Evolutionary conservation across 139 green algal genomes (phyloP).

Genomic region (Chlamydomonas schloesseri): DNA sequence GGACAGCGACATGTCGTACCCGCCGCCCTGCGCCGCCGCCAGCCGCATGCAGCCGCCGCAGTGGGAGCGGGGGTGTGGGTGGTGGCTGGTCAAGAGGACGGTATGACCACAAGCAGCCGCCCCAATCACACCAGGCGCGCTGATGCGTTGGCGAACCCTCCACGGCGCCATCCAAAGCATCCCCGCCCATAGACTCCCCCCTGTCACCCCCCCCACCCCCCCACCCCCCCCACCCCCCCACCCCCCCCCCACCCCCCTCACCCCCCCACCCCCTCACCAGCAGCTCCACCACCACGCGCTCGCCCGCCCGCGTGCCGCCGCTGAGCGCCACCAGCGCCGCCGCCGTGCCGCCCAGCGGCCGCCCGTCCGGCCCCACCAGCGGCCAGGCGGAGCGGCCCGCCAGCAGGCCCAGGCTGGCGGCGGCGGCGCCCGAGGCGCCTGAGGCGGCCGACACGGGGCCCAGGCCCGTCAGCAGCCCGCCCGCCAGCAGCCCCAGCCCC

Average conservation of each 20-base stretch:
- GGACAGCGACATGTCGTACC: conserved; percentile 8
- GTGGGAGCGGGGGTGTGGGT: too few species aligned
- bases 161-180: too few species aligned
- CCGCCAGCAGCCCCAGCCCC: too few species aligned
- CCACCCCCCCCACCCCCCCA: too few species aligned
- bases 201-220: too few species aligned
- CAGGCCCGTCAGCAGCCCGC: too few species aligned
- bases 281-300: background rate
- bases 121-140: background rate
- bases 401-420: background rate
- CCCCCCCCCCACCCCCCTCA: background rate
- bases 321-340: conserved; percentile 14
- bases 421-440: background rate
- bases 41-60: too few species aligned
- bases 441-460: background rate
- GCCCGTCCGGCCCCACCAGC: conserved; percentile 10
- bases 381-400: background rate
- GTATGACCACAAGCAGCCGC: too few species aligned
- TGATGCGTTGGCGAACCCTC: too few species aligned
- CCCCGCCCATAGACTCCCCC: too few species aligned
- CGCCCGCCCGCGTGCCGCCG: background rate
- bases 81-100: too few species aligned
- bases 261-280: background rate
- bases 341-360: conserved; percentile 26
- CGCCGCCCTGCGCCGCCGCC: conserved; percentile 33